Base-by-base conservation (phyloP, 306 rosid genomes). In the Lathyrus aphaca region DNA sequence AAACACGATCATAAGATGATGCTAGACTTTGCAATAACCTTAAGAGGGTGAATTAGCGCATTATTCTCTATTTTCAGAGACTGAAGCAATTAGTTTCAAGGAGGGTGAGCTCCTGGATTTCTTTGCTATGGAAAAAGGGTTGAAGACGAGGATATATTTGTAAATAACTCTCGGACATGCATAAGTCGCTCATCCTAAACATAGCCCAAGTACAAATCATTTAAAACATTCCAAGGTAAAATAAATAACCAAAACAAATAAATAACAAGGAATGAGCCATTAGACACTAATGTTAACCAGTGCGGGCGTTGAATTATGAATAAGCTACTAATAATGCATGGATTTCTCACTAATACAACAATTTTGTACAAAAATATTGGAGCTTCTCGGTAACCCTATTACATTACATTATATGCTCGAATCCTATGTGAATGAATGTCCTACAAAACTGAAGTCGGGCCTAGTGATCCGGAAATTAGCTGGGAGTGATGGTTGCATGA, bases 401-500 rank as follows among this genome's bases (percentile, higher is more conserved):
- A 76, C 74, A 66, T 44, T 44, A 56, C 39, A 50, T 44, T 44
- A 44, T 50, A 39, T 77, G 79, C 77, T 74, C 76, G 54, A 64
- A 62, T 39, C 70, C 80, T 75, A 77, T 29, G 70, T 73, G 62
- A 83, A 63, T 73, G 58, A 83, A 63, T 78, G 69, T 66, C 81
- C 87, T 77, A 66, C 84, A 81, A 83, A 87, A 87, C 72, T 72
- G 81, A 74, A 79, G 74, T 55, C 64, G 60, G 43, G 72, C 73
- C 60, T 38, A 30, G 78, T 57, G 57, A 23, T 71, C 54, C n/a
- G 74, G 67, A 68, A 64, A 67, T 56, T 38, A 72, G 57, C 61
- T n/a, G 57, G 64, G 48, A 64, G 66, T 44, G 64, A 65, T 46
- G 61, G 69, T 59, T n/a, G 75, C 73, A 27, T 37, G 30, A 70